Evolutionary conservation across 495 filamentous ascomycete species (phyloP), one percentile per base, ranked within the genome.

Genomic region (Parathielavia appendiculata): DNA sequence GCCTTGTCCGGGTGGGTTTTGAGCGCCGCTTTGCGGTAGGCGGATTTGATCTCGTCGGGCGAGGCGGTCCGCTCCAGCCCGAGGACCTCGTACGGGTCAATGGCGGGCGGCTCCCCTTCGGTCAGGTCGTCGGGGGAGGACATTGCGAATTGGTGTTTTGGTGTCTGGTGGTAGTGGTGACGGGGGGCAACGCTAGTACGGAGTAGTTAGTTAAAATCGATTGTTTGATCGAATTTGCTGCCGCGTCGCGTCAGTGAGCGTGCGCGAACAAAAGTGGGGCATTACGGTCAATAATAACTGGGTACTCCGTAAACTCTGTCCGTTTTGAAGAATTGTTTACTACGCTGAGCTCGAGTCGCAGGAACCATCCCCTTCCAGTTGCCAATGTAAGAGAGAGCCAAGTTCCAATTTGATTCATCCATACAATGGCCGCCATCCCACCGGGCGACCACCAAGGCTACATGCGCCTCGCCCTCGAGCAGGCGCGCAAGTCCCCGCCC

Each of bases 1-100:
- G 83, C 87, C 69, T 96, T 96, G 77, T 96, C 92, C 11, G 93
- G 93, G 70, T 98, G 93, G 69, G 90, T 89, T 70, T 88, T 90
- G 11, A 97, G 78, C 0, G 95, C 89, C 5, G 90, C 87, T 68
- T 88, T 90, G 38, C 91, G 85, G 76, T 96, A 98, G 47, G 90
- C 90, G 53, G 85, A 83, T 56, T 91, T 88, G 65, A 98, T 83
- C 59, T 96, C 87, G 32, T 83, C 70, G 34, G 86, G 80, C 12
- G 80, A 79, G 26, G 87, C 83, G 17, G 81, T 79, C 40, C 80
- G 78, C 16, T 81, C 76, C 47, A 97, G 67, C 22, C 78, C 81
- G 19, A 97, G 86, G 54, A 96, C 83, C 40, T 80, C 83, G 73
- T 98, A 98, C 62, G 92, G 93, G 72, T 97, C 87, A 58, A 89